A percentile compares a stretch with the other conserved stretches of the same genome.
Evolutionary conservation across 345 rosid genomes (phyloP).

Genomic region (Sonneratia caseolaris): DNA sequence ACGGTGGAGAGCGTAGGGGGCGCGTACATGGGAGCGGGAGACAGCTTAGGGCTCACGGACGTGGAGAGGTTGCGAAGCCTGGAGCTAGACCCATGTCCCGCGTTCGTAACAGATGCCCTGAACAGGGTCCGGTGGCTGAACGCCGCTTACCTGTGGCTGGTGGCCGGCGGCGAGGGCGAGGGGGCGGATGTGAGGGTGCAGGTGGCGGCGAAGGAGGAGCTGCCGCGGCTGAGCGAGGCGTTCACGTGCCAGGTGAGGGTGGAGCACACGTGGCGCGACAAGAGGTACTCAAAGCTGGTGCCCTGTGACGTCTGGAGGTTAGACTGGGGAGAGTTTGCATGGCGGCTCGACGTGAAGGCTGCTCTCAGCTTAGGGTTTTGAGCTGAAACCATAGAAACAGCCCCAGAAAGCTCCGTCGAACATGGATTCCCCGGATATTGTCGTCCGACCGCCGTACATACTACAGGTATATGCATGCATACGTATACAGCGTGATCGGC

Average conservation of each 20-base stretch:
- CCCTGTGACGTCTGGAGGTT: constrained; percentile 75
- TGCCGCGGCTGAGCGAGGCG: constrained; percentile 19
- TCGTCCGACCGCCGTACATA: no score
- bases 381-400: neutral
- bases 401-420: no score
- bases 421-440: no score
- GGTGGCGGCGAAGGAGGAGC: constrained; percentile 41
- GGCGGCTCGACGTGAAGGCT: constrained; percentile 69
- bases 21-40: constrained; percentile 31
- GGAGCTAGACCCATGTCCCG: constrained; percentile 61
- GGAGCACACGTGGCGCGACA: constrained; percentile 41
- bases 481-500: no score
- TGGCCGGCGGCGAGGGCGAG: constrained; percentile 8
- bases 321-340: constrained; percentile 63
- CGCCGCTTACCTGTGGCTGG: constrained; percentile 44
- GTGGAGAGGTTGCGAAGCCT: constrained; percentile 36
- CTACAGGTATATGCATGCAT: no score
- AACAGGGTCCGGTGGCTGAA: constrained; percentile 55
- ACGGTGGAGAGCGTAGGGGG: constrained; percentile 59
- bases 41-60: constrained; percentile 24
- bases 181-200: constrained; percentile 34
- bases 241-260: constrained; percentile 61
- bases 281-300: constrained; percentile 31
- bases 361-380: constrained; percentile 65
- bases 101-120: constrained; percentile 45